Conservation (phyloP, 2,329 filamentous ascomycete species). For the Fusarium sp. region DNA sequence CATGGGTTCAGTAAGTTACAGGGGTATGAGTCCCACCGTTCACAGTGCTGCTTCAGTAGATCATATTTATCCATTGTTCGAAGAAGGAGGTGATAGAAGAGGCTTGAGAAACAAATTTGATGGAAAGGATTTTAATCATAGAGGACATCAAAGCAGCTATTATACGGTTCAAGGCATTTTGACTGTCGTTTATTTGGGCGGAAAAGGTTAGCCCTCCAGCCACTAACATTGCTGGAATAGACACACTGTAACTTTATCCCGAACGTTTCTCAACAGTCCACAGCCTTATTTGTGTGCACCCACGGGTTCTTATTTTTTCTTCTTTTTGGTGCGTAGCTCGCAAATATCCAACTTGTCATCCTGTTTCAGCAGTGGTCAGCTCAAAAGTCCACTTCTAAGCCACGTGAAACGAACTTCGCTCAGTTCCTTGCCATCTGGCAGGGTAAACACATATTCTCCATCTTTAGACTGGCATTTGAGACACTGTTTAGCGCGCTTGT, state of each 20-base stretch:
- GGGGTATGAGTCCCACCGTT: background rate
- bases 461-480: background rate
- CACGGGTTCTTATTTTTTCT: background rate
- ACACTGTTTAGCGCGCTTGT: background rate
- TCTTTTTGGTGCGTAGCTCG: background rate
- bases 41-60: background rate
- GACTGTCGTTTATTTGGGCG: background rate
- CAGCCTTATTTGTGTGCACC: background rate
- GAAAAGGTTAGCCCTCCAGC: background rate
- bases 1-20: background rate
- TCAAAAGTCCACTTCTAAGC: background rate
- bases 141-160: background rate
- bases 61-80: background rate
- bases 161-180: background rate
- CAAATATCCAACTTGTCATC: background rate
- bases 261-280: background rate
- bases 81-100: background rate
- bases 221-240: background rate
- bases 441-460: background rate
- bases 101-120: background rate
- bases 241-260: background rate
- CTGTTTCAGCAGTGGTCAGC: background rate
- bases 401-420: background rate
- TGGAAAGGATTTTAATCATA: background rate
- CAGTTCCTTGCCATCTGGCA: background rate